These are phyloP conservation scores for Cutaneotrichosporon cavernicola DNA, from an alignment of 1,284 basidiomycete genomes.

Conservation along the genomic window DNA sequence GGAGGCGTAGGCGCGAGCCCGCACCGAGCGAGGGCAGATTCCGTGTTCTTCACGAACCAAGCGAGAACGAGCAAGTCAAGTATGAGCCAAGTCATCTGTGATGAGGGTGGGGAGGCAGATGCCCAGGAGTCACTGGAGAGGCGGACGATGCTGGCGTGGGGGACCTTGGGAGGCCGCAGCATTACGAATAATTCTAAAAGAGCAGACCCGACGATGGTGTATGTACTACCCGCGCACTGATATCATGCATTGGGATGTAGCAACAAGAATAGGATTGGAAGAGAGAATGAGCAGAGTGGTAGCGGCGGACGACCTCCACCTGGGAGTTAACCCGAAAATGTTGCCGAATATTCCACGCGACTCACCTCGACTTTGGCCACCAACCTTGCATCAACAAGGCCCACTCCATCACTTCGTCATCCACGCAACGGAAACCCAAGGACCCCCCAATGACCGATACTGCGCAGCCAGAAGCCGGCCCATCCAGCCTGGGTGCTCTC, in stretches of 20 bases:
- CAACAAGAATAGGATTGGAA: not conserved
- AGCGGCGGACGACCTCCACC: slow-evolving; percentile 5
- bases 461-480: slow-evolving; percentile 24
- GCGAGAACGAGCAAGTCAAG: not conserved
- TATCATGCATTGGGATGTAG: not conserved
- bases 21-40: too few species aligned
- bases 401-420: not conserved
- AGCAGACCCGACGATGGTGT: not conserved
- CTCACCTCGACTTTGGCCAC: slow-evolving; percentile 3
- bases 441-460: not conserved
- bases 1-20: slow-evolving; percentile 24
- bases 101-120: too few species aligned
- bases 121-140: too few species aligned
- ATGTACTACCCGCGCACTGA: slow-evolving; percentile 2
- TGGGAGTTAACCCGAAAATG: slow-evolving; percentile 1
- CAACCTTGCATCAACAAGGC: not conserved
- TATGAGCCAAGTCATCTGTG: not conserved
- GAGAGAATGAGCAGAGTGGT: not conserved
- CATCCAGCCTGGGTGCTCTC: slow-evolving; percentile 29
- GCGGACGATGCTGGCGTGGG: too few species aligned
- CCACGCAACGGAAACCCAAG: not conserved
- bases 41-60: not conserved
- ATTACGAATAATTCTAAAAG: not conserved
- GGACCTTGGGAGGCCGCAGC: not conserved
- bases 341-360: slow-evolving; percentile 3